Evolutionary conservation across 768 basidiomycete genomes (phyloP).

Genomic region (Lentinula lateritia): DNA sequence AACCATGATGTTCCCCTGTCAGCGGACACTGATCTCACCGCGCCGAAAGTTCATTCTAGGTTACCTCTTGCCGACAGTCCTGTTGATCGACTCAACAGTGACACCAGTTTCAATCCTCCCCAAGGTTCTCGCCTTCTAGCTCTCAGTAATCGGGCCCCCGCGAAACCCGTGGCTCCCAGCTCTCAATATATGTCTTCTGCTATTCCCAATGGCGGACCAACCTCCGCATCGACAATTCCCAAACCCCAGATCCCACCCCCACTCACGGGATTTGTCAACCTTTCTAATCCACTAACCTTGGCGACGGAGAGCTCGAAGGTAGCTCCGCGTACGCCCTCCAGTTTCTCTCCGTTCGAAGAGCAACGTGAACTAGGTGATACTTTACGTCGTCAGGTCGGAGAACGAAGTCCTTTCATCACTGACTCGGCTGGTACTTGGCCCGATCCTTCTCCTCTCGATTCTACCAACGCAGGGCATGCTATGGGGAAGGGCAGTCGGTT

Average conservation of each 20-base stretch:
- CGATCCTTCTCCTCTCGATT: slow-evolving; percentile 3
- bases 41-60: slow-evolving; percentile 9
- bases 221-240: slow-evolving; percentile 1
- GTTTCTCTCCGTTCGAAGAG: slow-evolving; percentile 57
- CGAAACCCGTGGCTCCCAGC: slow-evolving; percentile 17
- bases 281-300: not conserved
- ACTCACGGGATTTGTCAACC: not conserved
- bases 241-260: slow-evolving; percentile 1
- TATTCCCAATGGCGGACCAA: slow-evolving; percentile 40
- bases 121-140: slow-evolving; percentile 46
- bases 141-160: slow-evolving; percentile 28
- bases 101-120: slow-evolving; percentile 37
- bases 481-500: slow-evolving; percentile 74
- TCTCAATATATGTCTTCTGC: slow-evolving; percentile 34
- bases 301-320: not conserved
- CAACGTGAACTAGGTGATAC: slow-evolving; percentile 7
- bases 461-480: slow-evolving; percentile 38
- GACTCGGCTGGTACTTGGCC: slow-evolving; percentile 4
- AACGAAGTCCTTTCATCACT: not conserved
- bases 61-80: slow-evolving; percentile 16
- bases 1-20: not conserved
- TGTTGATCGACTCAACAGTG: slow-evolving; percentile 3
- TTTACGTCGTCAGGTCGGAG: slow-evolving; percentile 2
- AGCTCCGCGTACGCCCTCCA: slow-evolving; percentile 10
- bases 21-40: not conserved